phyloP scores from a whole-genome alignment of 306 rosid species.

The Begonia fuchsioides region DNA sequence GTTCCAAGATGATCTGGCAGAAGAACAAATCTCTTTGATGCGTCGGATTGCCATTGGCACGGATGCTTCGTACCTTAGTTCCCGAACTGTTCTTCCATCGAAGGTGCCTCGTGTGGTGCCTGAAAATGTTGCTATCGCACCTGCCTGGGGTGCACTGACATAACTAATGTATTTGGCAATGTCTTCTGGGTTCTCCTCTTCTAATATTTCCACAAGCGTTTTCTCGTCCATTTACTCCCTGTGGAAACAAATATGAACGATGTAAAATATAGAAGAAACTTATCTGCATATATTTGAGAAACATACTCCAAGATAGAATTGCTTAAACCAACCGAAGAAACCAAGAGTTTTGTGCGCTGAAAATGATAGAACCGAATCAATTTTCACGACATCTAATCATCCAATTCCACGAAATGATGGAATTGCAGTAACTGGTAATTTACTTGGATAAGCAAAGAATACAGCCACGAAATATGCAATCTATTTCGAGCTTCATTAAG shows the following conservation, averaged over 20 bases:
- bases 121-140: constrained; percentile 78
- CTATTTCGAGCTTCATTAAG: too few relatives aligned
- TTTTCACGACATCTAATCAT: too few relatives aligned
- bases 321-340: too few relatives aligned
- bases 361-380: too few relatives aligned
- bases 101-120: constrained; percentile 84
- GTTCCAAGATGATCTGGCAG: constrained; percentile 64
- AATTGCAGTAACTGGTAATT: too few relatives aligned
- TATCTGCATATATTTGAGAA: too few relatives aligned
- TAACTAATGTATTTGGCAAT: constrained; percentile 43
- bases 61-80: constrained; percentile 70
- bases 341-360: too few relatives aligned
- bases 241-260: too few relatives aligned
- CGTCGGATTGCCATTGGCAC: constrained; percentile 76
- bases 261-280: background rate
- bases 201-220: constrained; percentile 59
- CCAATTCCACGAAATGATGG: too few relatives aligned
- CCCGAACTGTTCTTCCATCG: constrained; percentile 66
- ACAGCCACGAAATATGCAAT: too few relatives aligned
- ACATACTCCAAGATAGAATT: too few relatives aligned
- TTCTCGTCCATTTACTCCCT: constrained; percentile 23
- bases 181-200: constrained; percentile 34
- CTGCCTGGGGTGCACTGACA: constrained; percentile 73
- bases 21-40: constrained; percentile 51
- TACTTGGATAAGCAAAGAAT: too few relatives aligned